Evolutionary conservation across 441 rosid species (phyloP).

Genomic region (Corymbia citriodora): DNA sequence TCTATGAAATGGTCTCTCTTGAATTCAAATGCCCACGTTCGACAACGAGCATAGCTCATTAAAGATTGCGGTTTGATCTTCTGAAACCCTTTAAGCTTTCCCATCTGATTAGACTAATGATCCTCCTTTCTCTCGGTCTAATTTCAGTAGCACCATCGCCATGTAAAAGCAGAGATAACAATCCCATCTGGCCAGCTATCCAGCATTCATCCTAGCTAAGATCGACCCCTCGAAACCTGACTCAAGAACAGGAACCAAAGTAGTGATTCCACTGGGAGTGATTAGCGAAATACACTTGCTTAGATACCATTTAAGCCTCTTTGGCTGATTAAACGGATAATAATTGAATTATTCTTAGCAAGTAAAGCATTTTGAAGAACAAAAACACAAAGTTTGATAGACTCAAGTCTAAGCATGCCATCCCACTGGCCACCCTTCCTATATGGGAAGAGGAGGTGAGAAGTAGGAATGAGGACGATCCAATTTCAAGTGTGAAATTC

Average conservation of each 20-base stretch:
- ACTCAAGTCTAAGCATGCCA: too few relatives aligned
- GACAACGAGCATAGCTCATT: neutral
- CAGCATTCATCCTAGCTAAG: neutral
- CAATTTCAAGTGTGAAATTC: too few relatives aligned
- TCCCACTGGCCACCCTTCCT: too few relatives aligned
- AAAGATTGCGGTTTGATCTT: neutral
- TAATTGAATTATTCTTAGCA: neutral
- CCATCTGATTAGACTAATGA: neutral
- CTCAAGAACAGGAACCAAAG: neutral
- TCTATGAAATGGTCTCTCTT: neutral
- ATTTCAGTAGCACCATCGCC: neutral
- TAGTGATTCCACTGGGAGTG: fast-evolving
- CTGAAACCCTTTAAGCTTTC: neutral
- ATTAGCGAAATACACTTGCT: neutral
- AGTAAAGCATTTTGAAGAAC: neutral
- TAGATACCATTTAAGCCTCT: neutral
- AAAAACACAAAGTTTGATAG: neutral
- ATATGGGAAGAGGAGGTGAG: too few relatives aligned
- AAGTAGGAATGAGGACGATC: too few relatives aligned
- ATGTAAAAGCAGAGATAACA: neutral
- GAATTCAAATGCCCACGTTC: neutral
- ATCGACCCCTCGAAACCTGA: neutral
- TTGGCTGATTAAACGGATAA: neutral
- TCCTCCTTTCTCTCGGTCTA: neutral
- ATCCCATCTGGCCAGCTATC: neutral